Percentiles rank a stretch among this genome's conserved stretches.
phyloP scores from a whole-genome alignment of 1,284 basidiomycete genomes.

The Sporisorium exsertum region DNA sequence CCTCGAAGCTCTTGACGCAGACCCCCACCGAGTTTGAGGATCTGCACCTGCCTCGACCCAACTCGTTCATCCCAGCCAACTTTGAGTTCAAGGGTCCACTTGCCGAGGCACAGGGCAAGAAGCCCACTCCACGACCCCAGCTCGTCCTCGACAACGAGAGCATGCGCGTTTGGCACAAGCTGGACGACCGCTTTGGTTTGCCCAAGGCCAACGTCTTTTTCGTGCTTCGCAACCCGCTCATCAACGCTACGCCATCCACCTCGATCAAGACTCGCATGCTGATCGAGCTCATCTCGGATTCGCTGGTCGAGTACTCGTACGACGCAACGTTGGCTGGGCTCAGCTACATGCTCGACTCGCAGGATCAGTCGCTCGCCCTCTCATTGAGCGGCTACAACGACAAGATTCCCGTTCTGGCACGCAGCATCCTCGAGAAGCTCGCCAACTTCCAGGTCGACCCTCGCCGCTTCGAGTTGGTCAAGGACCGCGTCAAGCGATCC shows the following conservation, averaged over 20 bases:
- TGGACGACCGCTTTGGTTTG: constrained; percentile 67
- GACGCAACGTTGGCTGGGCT: constrained; percentile 93
- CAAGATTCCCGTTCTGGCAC: constrained; percentile 83
- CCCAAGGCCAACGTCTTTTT: constrained; percentile 69
- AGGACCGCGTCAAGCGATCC: constrained; percentile 77
- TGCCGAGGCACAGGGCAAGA: constrained; percentile 39
- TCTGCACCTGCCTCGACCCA: constrained; percentile 62
- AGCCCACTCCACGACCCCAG: constrained; percentile 60
- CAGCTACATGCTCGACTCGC: constrained; percentile 79
- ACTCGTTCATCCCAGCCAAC: constrained; percentile 65
- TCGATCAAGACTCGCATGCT: constrained; percentile 76
- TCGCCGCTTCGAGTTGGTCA: constrained; percentile 83
- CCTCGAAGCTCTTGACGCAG: constrained; percentile 42
- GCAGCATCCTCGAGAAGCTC: constrained; percentile 81
- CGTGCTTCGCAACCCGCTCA: constrained; percentile 64
- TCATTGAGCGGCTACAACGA: constrained; percentile 91
- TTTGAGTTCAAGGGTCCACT: constrained; percentile 55
- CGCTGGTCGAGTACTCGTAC: constrained; percentile 90
- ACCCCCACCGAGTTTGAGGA: constrained; percentile 52
- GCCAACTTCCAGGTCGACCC: constrained; percentile 78
- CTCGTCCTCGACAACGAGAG: constrained; percentile 58
- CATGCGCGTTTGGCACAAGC: constrained; percentile 68
- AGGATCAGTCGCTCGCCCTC: constrained; percentile 79
- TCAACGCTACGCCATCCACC: constrained; percentile 67
- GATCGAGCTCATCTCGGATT: constrained; percentile 86